Evolutionary conservation across 257 asterid species (phyloP).

Genomic region (Plantago ovata): DNA sequence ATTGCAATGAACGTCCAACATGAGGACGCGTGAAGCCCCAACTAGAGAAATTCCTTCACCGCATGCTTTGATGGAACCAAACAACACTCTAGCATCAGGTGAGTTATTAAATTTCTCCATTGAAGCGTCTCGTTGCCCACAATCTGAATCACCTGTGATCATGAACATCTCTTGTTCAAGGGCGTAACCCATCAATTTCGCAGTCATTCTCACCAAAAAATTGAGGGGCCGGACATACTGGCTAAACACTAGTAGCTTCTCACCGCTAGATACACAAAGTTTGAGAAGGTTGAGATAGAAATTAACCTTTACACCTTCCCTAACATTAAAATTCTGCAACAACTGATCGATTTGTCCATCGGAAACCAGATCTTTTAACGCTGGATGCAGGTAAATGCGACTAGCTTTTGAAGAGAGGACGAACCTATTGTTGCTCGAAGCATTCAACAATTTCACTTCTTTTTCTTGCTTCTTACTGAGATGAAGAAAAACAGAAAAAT

Average conservation of each 20-base stretch:
- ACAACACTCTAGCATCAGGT: constrained; percentile 81
- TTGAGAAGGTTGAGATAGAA: constrained; percentile 80
- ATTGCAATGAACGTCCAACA: constrained; percentile 78
- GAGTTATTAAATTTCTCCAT: constrained; percentile 72
- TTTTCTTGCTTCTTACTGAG: constrained; percentile 54
- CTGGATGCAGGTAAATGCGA: constrained; percentile 83
- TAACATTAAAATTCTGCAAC: constrained; percentile 52
- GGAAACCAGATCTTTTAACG: constrained; percentile 73
- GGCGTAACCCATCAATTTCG: constrained; percentile 57
- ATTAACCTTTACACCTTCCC: constrained; percentile 77
- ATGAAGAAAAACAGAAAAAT: constrained; percentile 66
- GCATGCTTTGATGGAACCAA: constrained; percentile 91
- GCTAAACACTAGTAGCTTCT: constrained; percentile 81
- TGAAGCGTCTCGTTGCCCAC: constrained; percentile 56
- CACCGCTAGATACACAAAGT: constrained; percentile 75
- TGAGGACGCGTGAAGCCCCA: constrained; percentile 85
- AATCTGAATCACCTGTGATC: constrained; percentile 92
- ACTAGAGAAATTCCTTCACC: constrained; percentile 98
- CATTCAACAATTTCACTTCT: constrained; percentile 46
- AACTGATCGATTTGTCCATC: constrained; percentile 60
- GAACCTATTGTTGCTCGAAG: constrained; percentile 48
- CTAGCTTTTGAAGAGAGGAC: constrained; percentile 74
- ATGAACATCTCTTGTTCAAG: constrained; percentile 72
- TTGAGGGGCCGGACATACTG: constrained; percentile 84
- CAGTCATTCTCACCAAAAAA: constrained; percentile 70